Evolutionary conservation across 192 early-diverging fungal genomes (phyloP).

Genomic region (Phlyctochytrium planicorne): DNA sequence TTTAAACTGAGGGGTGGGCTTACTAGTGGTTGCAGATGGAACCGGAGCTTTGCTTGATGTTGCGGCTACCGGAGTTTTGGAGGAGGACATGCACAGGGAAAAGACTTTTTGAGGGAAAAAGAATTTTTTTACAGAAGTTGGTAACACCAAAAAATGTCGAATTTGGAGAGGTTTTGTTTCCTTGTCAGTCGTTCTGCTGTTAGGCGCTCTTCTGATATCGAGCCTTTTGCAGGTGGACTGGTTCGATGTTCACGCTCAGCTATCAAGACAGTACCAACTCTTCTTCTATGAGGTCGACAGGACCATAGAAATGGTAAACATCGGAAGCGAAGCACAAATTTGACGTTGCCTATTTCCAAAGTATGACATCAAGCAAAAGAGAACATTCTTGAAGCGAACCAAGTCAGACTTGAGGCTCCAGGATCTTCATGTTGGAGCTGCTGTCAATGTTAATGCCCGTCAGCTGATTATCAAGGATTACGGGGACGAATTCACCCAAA

Average conservation of each 20-base stretch:
- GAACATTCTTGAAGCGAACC: conserved; percentile 57
- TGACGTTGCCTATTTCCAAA: conserved; percentile 19
- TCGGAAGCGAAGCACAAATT: background rate
- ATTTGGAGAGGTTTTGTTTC: background rate
- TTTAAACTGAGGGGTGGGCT: too few species aligned
- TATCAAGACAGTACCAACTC: conserved; percentile 53
- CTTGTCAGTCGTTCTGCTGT: background rate
- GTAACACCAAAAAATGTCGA: background rate
- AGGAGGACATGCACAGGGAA: too few species aligned
- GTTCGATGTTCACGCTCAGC: conserved; percentile 56
- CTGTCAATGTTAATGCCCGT: conserved; percentile 49
- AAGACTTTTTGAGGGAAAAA: too few species aligned
- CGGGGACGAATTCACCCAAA: conserved; percentile 54
- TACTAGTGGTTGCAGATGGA: too few species aligned
- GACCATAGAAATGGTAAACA: conserved; percentile 58
- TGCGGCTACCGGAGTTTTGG: too few species aligned
- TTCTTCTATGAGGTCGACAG: conserved; percentile 55
- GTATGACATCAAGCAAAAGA: conserved; percentile 57
- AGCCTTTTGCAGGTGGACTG: conserved; percentile 52
- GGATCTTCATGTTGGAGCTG: conserved; percentile 54
- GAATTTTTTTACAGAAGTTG: background rate
- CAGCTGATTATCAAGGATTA: conserved; percentile 50
- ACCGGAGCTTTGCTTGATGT: too few species aligned
- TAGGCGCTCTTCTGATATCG: background rate
- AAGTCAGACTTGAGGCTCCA: conserved; percentile 38